Evolutionary conservation across 2,329 filamentous ascomycete genomes (phyloP).

Genomic region (Fusarium compactum): DNA sequence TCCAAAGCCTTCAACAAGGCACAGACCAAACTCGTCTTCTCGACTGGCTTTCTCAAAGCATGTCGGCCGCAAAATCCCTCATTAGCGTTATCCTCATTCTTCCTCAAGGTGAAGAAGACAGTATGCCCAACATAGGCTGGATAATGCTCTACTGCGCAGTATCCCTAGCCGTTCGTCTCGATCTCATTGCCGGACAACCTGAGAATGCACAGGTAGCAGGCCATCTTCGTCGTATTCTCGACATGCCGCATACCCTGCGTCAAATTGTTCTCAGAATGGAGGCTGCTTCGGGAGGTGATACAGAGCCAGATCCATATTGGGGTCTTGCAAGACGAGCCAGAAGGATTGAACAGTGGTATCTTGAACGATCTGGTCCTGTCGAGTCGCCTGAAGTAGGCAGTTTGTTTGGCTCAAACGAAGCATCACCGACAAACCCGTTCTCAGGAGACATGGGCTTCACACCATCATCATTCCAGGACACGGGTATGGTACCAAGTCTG

Average conservation of each 20-base stretch:
- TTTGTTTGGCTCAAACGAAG: conserved; percentile 32
- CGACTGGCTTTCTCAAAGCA: conserved; percentile 49
- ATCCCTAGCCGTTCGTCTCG: conserved; percentile 48
- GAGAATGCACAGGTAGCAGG: conserved; percentile 43
- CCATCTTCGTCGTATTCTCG: conserved; percentile 48
- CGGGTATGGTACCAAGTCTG: conserved; percentile 26
- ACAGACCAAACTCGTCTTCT: conserved; percentile 38
- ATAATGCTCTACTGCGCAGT: conserved; percentile 50
- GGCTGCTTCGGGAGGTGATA: conserved; percentile 30
- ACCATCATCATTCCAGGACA: conserved; percentile 19
- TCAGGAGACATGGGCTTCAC: conserved; percentile 20
- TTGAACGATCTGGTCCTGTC: conserved; percentile 23
- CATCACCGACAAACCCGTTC: conserved; percentile 25
- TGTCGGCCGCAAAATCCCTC: conserved; percentile 49
- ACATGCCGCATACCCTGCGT: conserved; percentile 47
- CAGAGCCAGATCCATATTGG: conserved; percentile 44
- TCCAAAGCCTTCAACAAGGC: conserved; percentile 36
- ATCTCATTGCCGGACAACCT: conserved; percentile 47
- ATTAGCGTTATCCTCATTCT: conserved; percentile 47
- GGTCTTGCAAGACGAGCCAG: conserved; percentile 39
- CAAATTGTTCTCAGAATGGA: conserved; percentile 49
- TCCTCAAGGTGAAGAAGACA: conserved; percentile 45
- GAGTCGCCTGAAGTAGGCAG: conserved; percentile 33
- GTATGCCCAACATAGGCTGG: conserved; percentile 50
- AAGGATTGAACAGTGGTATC: conserved; percentile 43